Conservation (phyloP, 2,329 filamentous ascomycete genomes). For the Curvularia sp. region DNA sequence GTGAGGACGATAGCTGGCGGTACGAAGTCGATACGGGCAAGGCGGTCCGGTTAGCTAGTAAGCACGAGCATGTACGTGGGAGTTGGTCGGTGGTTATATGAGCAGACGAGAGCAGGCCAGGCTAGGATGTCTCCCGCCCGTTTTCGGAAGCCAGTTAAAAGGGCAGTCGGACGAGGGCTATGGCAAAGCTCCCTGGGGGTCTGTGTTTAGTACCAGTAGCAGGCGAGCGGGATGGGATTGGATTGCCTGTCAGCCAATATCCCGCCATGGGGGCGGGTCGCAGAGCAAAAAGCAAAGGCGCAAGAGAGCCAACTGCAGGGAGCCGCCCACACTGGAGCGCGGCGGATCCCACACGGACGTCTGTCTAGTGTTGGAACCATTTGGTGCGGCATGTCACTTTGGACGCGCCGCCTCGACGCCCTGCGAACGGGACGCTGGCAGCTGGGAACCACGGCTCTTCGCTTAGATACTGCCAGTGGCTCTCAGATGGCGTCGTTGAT, state of each 20-base stretch:
- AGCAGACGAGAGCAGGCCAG: not conserved
- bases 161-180: constrained; percentile 16
- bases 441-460: constrained; percentile 1
- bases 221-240: constrained; percentile 14
- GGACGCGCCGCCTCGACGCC: not conserved
- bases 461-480: not conserved
- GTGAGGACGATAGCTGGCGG: not conserved
- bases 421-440: not conserved
- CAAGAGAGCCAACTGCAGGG: constrained; percentile 29
- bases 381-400: constrained; percentile 36
- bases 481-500: not conserved
- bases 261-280: constrained; percentile 22
- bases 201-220: constrained; percentile 40
- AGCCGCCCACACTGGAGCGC: constrained; percentile 17
- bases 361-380: constrained; percentile 25
- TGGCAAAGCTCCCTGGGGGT: constrained; percentile 21
- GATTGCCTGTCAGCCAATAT: constrained; percentile 35
- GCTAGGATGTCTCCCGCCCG: constrained; percentile 5
- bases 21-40: not conserved
- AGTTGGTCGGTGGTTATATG: not conserved
- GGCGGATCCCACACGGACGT: constrained; percentile 6
- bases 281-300: constrained; percentile 8
- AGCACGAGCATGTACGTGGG: not conserved
- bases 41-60: not conserved
- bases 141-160: constrained; percentile 3